A percentile compares a stretch with the other conserved stretches of the same genome.
These are phyloP conservation scores for Neonectria punicea DNA, from an alignment of 2,329 filamentous ascomycete genomes.

Conservation along the genomic window DNA sequence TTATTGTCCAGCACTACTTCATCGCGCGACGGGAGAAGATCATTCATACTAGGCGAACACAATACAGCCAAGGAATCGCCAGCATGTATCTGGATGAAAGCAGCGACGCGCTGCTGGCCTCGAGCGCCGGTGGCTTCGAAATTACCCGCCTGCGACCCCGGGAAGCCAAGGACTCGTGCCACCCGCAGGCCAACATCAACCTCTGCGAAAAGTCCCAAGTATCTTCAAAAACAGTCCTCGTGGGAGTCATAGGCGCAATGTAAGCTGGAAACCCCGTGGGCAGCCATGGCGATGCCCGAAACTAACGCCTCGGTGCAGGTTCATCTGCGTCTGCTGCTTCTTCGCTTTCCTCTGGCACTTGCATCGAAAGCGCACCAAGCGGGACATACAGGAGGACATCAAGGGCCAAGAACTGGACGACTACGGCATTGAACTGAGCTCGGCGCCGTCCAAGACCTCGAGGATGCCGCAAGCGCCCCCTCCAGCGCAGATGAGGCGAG, in stretches of 20 bases:
- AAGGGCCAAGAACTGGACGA: constrained; percentile 44
- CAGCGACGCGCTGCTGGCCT: constrained; percentile 12
- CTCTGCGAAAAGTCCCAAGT: constrained; percentile 38
- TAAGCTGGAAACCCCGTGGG: constrained; percentile 8
- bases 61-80: neutral
- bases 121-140: constrained; percentile 22
- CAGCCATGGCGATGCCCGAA: neutral
- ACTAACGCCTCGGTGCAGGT: constrained; percentile 16
- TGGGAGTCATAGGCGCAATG: constrained; percentile 31
- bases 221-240: constrained; percentile 26
- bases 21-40: neutral
- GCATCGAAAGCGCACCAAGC: constrained; percentile 33
- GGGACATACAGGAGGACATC: constrained; percentile 36
- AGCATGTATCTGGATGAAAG: constrained; percentile 31
- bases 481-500: constrained; percentile 26
- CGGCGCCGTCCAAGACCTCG: constrained; percentile 1
- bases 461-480: constrained; percentile 33
- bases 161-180: constrained; percentile 34
- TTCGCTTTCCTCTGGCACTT: constrained; percentile 32
- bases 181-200: constrained; percentile 24
- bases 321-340: constrained; percentile 23
- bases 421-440: constrained; percentile 33
- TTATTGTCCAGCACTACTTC: too few species aligned
- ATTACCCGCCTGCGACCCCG: constrained; percentile 35
- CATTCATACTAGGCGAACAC: neutral